phyloP scores from a whole-genome alignment of 179 eudicot genomes.

The Spergularia azorica region DNA sequence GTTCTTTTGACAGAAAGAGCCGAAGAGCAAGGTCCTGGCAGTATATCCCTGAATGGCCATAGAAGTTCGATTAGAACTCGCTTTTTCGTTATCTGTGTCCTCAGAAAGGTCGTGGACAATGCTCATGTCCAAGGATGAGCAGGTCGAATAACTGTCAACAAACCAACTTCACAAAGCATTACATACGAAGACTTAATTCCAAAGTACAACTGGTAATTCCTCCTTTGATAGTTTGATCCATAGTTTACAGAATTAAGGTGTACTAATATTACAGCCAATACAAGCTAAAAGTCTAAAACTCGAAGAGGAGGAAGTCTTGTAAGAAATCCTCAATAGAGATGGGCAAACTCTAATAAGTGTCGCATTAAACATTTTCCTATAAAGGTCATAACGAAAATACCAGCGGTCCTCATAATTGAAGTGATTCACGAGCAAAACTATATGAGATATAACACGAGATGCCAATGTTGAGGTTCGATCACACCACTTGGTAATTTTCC shows the following conservation, averaged over 20 bases:
- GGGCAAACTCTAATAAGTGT: not conserved
- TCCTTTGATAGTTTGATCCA: not conserved
- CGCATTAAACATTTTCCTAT: not conserved
- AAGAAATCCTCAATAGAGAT: not conserved
- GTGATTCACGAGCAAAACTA: slow-evolving; percentile 16
- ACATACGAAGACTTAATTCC: no score
- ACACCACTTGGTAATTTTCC: slow-evolving; percentile 80
- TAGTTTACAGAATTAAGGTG: not conserved
- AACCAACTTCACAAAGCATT: no score
- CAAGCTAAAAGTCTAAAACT: not conserved
- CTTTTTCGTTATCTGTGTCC: no score
- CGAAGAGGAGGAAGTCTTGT: not conserved
- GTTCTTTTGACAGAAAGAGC: no score
- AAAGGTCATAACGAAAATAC: not conserved
- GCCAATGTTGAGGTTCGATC: slow-evolving; percentile 21
- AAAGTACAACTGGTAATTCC: not conserved
- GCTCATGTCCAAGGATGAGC: no score
- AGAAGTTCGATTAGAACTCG: no score
- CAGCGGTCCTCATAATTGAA: not conserved
- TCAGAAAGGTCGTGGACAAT: no score
- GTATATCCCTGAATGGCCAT: no score
- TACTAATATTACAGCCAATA: slow-evolving; percentile 13
- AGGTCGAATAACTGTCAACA: no score
- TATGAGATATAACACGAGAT: not conserved
- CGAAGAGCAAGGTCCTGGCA: no score